Conservation (phyloP, 352 stramenopile genomes). For the Phytophthora meadii region DNA sequence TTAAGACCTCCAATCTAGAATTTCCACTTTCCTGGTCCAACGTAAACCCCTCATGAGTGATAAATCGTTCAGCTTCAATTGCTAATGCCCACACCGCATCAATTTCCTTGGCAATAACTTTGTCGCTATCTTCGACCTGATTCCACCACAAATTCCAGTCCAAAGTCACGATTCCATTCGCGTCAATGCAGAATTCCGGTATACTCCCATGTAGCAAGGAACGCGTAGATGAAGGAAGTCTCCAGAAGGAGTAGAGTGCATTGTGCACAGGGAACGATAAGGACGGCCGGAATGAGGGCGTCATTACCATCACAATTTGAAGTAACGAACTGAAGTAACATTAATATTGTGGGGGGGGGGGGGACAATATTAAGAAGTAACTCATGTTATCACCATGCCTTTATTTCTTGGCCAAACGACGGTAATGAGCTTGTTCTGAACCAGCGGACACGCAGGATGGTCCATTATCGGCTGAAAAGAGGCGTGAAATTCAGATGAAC, state of each 20-base stretch:
- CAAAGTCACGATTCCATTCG: constrained; percentile 29
- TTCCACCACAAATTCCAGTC: constrained; percentile 33
- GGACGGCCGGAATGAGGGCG: constrained; percentile 38
- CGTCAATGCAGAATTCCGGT: constrained; percentile 18
- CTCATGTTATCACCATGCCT: no score
- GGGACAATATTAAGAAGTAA: no score
- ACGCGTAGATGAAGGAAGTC: constrained; percentile 25
- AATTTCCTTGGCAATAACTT: constrained; percentile 19
- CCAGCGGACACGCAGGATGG: no score
- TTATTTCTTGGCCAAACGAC: no score
- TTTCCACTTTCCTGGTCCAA: neutral
- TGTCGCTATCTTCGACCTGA: constrained; percentile 10
- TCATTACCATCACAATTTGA: neutral
- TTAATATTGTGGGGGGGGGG: no score
- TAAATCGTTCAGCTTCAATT: constrained; percentile 41
- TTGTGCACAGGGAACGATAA: constrained; percentile 54
- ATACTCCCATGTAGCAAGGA: constrained; percentile 22
- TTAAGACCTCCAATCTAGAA: constrained; percentile 23
- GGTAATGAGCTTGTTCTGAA: no score
- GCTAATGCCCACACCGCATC: constrained; percentile 52
- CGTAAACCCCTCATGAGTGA: constrained; percentile 10
- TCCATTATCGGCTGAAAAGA: no score
- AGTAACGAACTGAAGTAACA: constrained; percentile 16
- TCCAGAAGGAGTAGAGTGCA: constrained; percentile 61
- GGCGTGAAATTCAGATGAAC: no score